Evolutionary conservation across 2,329 filamentous ascomycete genomes (phyloP), one percentile per base, ranked within the genome.

Genomic region (Cladosporium halotolerans): DNA sequence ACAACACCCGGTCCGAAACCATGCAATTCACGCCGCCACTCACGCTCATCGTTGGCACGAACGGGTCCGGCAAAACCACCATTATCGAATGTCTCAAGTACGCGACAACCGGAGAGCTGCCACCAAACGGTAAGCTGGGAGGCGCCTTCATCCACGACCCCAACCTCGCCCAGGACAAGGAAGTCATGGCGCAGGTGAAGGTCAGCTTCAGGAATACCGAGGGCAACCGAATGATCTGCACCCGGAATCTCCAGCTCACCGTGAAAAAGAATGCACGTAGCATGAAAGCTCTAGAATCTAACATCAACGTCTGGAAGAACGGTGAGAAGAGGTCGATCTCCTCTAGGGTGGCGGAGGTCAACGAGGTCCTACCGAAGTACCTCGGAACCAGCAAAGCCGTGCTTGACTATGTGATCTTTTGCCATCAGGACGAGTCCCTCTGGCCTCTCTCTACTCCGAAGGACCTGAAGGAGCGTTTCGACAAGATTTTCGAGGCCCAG

Each of bases 31-130:
- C 90, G 60, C 86, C 88, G 0, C 95, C 93, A 23, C 79, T 99
- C 53, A 99, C 93, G 10, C 80, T 99, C 57, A 99, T 99, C 62
- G 95, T 99, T 55, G 93, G 93, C 55, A 89, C 90, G 72, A 99
- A 99, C 74, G 93, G 93, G 52, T 97, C 92, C 1, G 93, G 93
- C 57, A 99, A 99, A 75, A 99, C 93, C 76, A 97, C 93, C 54
- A 96, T 99, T 67, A 99, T 99, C 72, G 93, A 99, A 72, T 95
- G 90, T 69, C 86, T 99, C 66, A 96, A 96, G 68, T 99, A 96
- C 83, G 91, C 89, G 49, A 96, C 95, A 14, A 96, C 91, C 7
- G 95, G 93, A 53, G 88, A 95, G 65, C 80, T 95, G 45, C 93
- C 93, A 1, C 89, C 93, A 32, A 96, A 96, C 75, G 83, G 80